phyloP scores from a whole-genome alignment of 1,284 basidiomycete genomes.

The Ceratobasidium sp. region DNA sequence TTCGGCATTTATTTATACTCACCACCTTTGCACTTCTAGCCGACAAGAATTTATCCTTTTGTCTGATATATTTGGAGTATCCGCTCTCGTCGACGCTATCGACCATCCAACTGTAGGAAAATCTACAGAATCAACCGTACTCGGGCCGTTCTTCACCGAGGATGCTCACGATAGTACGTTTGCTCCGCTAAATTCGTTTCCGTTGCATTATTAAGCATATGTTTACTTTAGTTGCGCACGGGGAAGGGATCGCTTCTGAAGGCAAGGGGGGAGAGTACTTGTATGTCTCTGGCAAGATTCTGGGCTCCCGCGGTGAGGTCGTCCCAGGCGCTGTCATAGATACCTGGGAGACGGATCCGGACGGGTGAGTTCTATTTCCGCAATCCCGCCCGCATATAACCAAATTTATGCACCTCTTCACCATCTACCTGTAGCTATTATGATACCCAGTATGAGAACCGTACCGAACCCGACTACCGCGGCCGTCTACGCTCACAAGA shows the following conservation, averaged over 20 bases:
- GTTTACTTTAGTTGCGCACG: conserved; percentile 63
- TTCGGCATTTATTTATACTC: conserved; percentile 1
- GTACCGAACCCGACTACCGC: conserved; percentile 78
- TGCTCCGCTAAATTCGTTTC: background rate
- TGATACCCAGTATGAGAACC: conserved; percentile 73
- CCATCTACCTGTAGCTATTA: conserved; percentile 64
- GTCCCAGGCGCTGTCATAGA: conserved; percentile 77
- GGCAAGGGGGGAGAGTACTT: conserved; percentile 82
- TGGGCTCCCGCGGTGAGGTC: conserved; percentile 75
- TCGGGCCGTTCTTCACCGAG: conserved; percentile 88
- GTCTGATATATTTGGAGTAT: conserved; percentile 83
- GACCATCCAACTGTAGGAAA: conserved; percentile 77
- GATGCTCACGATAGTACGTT: conserved; percentile 78
- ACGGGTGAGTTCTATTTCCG: conserved; percentile 49
- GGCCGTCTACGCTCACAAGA: conserved; percentile 73
- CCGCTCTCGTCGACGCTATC: conserved; percentile 79
- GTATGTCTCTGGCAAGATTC: conserved; percentile 80
- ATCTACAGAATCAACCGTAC: conserved; percentile 80
- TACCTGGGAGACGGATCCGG: conserved; percentile 88
- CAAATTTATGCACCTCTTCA: background rate
- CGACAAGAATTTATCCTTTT: conserved; percentile 89
- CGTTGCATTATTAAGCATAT: background rate
- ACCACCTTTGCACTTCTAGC: conserved; percentile 37
- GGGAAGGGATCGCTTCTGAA: conserved; percentile 79
- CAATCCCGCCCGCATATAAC: conserved; percentile 13